A percentile compares a stretch with the other conserved stretches of the same genome.
Evolutionary conservation across 371 early-diverging fungal genomes (phyloP).

Genomic region (Lichtheimia hyalospora): DNA sequence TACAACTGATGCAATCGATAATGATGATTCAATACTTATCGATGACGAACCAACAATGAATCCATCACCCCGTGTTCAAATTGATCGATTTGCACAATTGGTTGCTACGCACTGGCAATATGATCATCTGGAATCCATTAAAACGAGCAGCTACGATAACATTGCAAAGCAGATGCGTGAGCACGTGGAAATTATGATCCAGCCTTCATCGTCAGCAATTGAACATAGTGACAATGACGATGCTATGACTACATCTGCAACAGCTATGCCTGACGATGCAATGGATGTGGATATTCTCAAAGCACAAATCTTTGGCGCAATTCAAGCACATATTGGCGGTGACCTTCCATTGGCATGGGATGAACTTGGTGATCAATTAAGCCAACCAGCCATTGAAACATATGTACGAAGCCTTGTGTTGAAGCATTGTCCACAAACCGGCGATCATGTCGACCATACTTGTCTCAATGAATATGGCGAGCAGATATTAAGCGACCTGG

Average conservation of each 20-base stretch:
- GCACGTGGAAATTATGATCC: conserved; percentile 27
- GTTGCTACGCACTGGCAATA: conserved; percentile 44
- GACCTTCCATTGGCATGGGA: conserved; percentile 43
- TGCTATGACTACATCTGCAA: background rate
- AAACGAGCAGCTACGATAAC: conserved; percentile 25
- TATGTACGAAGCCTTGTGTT: conserved; percentile 19
- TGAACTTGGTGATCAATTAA: conserved; percentile 25
- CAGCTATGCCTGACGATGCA: conserved; percentile 2
- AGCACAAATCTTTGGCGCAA: conserved; percentile 42
- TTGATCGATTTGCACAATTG: conserved; percentile 41
- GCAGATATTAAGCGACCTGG: conserved; percentile 24
- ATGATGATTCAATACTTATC: background rate
- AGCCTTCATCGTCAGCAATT: conserved; percentile 4
- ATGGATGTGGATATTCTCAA: conserved; percentile 44
- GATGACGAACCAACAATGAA: background rate
- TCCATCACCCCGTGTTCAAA: conserved; percentile 12
- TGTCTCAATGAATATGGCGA: conserved; percentile 27
- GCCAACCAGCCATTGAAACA: conserved; percentile 26
- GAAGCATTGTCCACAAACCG: conserved; percentile 16
- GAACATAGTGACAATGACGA: conserved; percentile 4
- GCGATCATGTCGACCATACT: conserved; percentile 15
- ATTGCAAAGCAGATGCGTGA: conserved; percentile 33
- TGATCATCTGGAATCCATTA: conserved; percentile 41
- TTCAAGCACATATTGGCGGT: conserved; percentile 44
- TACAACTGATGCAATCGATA: background rate